Evolutionary conservation across 2,329 filamentous ascomycete species (phyloP).

Genomic region (Rutstroemia sp.): DNA sequence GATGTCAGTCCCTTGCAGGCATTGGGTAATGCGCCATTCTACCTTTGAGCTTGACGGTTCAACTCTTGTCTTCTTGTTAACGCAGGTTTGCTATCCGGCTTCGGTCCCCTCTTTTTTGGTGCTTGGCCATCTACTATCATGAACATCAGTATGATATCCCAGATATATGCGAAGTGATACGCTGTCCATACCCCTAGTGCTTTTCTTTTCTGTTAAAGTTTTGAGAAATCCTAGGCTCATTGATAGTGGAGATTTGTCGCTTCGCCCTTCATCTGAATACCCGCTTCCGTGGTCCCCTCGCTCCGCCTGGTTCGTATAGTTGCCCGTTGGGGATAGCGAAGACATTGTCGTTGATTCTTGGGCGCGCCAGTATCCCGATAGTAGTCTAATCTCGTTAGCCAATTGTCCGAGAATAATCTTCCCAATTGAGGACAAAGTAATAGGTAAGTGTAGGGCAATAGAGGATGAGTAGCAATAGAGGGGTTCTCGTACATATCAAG

Average conservation of each 20-base stretch:
- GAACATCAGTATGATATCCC: constrained; percentile 5
- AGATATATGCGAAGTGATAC: background rate
- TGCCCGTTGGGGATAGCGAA: constrained; percentile 20
- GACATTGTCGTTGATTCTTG: constrained; percentile 18
- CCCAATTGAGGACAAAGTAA: too few species aligned
- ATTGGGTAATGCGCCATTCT: constrained; percentile 19
- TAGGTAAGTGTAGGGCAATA: too few species aligned
- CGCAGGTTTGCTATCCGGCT: constrained; percentile 93
- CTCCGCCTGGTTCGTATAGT: constrained; percentile 23
- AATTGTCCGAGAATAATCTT: background rate
- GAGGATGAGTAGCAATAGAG: too few species aligned
- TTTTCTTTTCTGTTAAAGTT: constrained; percentile 63
- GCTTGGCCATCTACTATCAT: constrained; percentile 63
- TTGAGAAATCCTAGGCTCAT: constrained; percentile 58
- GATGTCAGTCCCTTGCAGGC: too few species aligned
- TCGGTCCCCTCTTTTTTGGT: constrained; percentile 85
- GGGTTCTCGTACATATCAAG: too few species aligned
- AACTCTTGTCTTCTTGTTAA: constrained; percentile 87
- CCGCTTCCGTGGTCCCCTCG: constrained; percentile 27
- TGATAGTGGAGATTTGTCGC: constrained; percentile 27
- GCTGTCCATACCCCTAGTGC: constrained; percentile 56
- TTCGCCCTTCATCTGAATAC: constrained; percentile 27
- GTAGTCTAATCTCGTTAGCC: background rate
- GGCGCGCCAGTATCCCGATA: background rate
- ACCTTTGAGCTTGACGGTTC: constrained; percentile 94